phyloP scores from a whole-genome alignment of 2,329 filamentous ascomycete species.

The Orbilia oligospora region DNA sequence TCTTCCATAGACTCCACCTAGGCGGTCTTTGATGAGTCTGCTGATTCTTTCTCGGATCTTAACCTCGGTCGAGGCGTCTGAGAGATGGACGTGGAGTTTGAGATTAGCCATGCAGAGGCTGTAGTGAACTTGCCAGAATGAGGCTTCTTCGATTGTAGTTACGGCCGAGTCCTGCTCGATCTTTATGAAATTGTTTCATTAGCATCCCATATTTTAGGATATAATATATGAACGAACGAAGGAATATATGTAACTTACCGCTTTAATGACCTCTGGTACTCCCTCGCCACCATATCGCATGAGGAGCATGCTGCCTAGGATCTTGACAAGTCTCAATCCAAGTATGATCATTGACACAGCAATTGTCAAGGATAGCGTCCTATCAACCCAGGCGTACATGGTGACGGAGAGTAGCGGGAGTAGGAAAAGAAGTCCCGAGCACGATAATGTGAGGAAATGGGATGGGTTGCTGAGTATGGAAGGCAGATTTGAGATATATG shows the following conservation, averaged over 20 bases:
- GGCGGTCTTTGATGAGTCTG: conserved; percentile 83
- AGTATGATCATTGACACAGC: conserved; percentile 90
- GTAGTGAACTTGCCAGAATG: conserved; percentile 99
- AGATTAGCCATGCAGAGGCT: conserved; percentile 96
- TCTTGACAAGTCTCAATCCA: conserved; percentile 84
- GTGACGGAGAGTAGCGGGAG: conserved; percentile 84
- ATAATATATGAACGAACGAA: not conserved
- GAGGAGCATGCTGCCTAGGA: conserved; percentile 91
- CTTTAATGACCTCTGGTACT: conserved; percentile 61
- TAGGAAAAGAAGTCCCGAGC: conserved; percentile 83
- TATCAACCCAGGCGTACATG: conserved; percentile 87
- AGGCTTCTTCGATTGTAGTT: conserved; percentile 84
- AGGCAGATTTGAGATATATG: conserved; percentile 84
- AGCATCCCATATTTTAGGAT: not conserved
- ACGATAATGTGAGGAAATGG: conserved; percentile 92
- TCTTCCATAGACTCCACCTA: conserved; percentile 89
- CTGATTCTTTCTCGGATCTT: conserved; percentile 82
- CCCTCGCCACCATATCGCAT: conserved; percentile 81
- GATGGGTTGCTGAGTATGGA: conserved; percentile 93
- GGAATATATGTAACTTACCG: conserved; percentile 56
- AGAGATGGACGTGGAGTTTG: conserved; percentile 79
- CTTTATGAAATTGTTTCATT: conserved; percentile 66
- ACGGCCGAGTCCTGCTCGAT: conserved; percentile 86
- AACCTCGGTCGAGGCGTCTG: conserved; percentile 79
- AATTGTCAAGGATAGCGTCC: conserved; percentile 83